phyloP scores from a whole-genome alignment of 139 green algal genomes.

The Trebouxia sp. region DNA sequence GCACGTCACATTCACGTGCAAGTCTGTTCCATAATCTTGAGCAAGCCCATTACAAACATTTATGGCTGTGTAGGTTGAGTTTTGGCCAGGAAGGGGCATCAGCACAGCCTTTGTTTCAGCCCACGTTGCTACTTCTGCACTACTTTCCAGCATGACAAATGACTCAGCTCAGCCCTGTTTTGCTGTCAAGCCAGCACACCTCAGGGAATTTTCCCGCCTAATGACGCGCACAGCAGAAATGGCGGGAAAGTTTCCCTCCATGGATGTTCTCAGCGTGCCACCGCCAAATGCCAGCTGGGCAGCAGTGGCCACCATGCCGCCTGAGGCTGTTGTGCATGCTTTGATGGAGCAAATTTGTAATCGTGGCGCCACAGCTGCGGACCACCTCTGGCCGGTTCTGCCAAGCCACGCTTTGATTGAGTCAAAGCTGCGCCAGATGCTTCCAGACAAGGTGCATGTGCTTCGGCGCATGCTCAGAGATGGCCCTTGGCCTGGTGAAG shows the following conservation, averaged over 20 bases:
- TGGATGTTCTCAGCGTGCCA: background rate
- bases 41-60: background rate
- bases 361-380: constrained; percentile 12
- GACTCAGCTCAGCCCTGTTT: background rate
- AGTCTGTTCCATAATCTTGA: too few relatives aligned
- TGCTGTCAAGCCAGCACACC: background rate
- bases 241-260: background rate
- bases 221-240: background rate
- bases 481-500: background rate
- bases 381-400: background rate
- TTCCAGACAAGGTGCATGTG: constrained; percentile 3
- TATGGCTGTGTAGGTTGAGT: background rate
- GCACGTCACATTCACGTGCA: too few relatives aligned
- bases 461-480: constrained; percentile 10
- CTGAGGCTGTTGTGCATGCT: background rate
- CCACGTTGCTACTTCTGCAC: background rate
- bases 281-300: background rate
- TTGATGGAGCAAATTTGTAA: constrained; percentile 16
- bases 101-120: background rate
- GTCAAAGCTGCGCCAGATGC: background rate
- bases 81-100: background rate
- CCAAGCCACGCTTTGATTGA: background rate
- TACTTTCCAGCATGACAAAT: constrained; percentile 5
- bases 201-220: background rate
- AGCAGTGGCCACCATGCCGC: background rate